Base-by-base conservation (phyloP, 345 rosid genomes). In the Trapa incisa region DNA sequence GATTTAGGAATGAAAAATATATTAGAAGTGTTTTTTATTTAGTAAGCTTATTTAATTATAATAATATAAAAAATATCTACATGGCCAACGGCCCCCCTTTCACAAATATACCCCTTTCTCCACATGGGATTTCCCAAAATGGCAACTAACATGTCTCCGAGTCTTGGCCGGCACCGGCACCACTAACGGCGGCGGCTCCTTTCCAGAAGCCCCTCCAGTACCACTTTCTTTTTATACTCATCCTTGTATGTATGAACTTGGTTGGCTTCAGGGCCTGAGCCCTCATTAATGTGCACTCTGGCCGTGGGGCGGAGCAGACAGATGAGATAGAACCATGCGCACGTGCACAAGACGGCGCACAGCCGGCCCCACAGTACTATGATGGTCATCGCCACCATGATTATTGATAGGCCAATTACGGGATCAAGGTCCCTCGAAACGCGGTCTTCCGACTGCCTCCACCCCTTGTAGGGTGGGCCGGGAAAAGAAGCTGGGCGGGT, bases 131-230 rank as follows among this genome's bases (percentile, higher is more conserved):
- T 72, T 72, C 71, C 62, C 37, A 42, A 66, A 69, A 66, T 54
- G 71, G 66, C 73, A 76, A 66, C 45, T 11, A 2, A 13, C 13
- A 22, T 22, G 13, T 11, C 63, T 33, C 38, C 29, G 29, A 22
- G 29, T 33, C 11, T 12, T 58, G 11, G 12, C 63, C 63, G 37
- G 38, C 38, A 58, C 29, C 29, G 29, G 29, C 29, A 22, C 29
- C 29, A 32, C 63, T 13, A 22, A 39, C 73, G 65, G 65, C 84
- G 80, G 68, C 73, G 85, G 58, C 73, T 77, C 66, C 96, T 85
- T 37, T 84, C 81, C 13, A 89, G 90, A 73, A 92, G 71, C 29
- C 96, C 98, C 32, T 85, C 88, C 76, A 88, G 61, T 64, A 87
- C 83, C 78, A 89, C 91, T 72, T 70, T 86, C 79, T 75, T 85